Base-by-base conservation (phyloP, 371 early-diverging fungal species). In the Dentiscutata heterogama region DNA sequence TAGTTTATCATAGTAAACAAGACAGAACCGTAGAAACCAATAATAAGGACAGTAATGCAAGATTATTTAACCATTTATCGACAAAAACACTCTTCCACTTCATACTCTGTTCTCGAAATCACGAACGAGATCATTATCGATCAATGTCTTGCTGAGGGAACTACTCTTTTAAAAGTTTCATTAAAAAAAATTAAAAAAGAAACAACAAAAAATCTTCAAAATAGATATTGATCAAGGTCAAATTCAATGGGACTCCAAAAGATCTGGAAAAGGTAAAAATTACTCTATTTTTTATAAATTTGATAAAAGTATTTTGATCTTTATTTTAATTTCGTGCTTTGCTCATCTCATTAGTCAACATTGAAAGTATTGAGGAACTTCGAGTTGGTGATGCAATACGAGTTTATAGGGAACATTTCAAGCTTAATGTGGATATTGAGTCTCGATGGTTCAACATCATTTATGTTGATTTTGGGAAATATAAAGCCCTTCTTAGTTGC, bases 301-400 rank as follows among this genome's bases (percentile, higher is more conserved):
- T 70, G 11, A 13, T 46, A n/a, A 39, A 11, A 25, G 22, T 22
- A 35, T 16, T 16, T 35, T 67, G n/a, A 35, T 35, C 14, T 46
- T 8, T 13, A 70, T 70, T 22, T 58, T 22, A 70, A 39, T n/a
- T 35, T 70, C 18, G 13, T 70, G 20, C 2, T 22, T 22, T 20
- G 11, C 20, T 6, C 25, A 20, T 46, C 61, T 56, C 16, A 53
- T 58, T 84, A 87, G 87, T 87, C 65, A 86, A 87, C 77, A 86
- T 87, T 39, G 87, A 87, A 78, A 86, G 85, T 77, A 87, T 87
- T 82, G 86, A 86, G 67, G 87, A 87, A 81, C 72, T 85, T 53
- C 83, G 87, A 16, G 83, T 83, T 65, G 86, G 85, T 54, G 85
- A 85, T 63, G 86, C 86, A 8, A 85, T 86, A 14, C 56, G 84